Percentiles rank a stretch among this genome's conserved stretches.
These are phyloP conservation scores for Xylariales sp. DNA, from an alignment of 2,329 filamentous ascomycete species.

Conservation along the genomic window DNA sequence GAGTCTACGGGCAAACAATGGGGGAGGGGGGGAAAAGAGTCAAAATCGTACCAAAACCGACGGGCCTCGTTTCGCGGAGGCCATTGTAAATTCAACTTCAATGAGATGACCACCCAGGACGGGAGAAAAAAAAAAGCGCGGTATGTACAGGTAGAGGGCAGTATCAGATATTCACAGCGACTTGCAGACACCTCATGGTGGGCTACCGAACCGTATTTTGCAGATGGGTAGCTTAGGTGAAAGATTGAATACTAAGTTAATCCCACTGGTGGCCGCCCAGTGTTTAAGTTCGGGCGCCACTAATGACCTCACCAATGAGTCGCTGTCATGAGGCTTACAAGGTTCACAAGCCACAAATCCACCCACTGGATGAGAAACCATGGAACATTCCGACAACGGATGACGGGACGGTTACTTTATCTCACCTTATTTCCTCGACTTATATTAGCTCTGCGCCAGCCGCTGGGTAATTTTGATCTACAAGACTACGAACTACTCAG, in stretches of 20 bases:
- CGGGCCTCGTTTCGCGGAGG: constrained; percentile 9
- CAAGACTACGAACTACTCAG: no score
- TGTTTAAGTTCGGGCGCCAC: constrained; percentile 5
- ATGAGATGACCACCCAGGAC: not conserved
- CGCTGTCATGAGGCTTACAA: no score
- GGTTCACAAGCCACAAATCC: no score
- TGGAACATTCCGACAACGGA: no score
- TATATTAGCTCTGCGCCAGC: no score
- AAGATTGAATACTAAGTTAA: not conserved
- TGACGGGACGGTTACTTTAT: no score
- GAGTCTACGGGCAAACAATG: no score
- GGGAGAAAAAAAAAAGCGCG: not conserved
- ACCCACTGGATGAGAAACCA: no score
- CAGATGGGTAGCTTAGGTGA: not conserved
- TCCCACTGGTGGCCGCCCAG: not conserved
- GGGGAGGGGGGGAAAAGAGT: no score
- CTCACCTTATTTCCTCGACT: no score
- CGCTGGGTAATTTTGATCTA: no score
- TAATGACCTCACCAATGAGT: constrained; percentile 6
- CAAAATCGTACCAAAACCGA: constrained; percentile 12
- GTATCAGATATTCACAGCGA: not conserved
- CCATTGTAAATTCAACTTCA: not conserved
- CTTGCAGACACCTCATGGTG: constrained; percentile 2
- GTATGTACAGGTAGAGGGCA: not conserved
- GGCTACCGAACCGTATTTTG: not conserved